Percentiles rank a stretch among this genome's conserved stretches.
Evolutionary conservation across 75 land plant species (phyloP).

Genomic region (Sequoiadendron giganteum): DNA sequence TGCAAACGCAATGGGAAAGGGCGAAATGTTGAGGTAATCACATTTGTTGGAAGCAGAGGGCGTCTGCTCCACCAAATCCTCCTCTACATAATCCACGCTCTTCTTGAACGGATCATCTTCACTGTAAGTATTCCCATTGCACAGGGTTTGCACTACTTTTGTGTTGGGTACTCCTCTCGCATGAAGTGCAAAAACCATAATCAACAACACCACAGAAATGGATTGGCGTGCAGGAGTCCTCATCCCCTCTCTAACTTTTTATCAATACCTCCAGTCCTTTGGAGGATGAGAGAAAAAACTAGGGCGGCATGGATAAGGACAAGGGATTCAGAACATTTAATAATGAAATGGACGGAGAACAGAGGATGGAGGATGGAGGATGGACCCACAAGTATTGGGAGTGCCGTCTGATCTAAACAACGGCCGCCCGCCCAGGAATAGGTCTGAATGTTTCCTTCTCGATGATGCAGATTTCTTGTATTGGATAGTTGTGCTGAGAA

Average conservation of each 20-base stretch:
- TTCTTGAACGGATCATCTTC: constrained; percentile 35
- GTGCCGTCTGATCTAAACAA: too few relatives aligned
- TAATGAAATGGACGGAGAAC: too few relatives aligned
- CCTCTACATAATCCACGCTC: constrained; percentile 34
- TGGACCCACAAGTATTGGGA: too few relatives aligned
- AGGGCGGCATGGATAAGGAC: too few relatives aligned
- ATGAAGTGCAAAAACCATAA: not conserved
- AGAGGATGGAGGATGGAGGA: too few relatives aligned
- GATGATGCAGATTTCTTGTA: too few relatives aligned
- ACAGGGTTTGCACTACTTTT: constrained; percentile 12
- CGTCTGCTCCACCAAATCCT: constrained; percentile 19
- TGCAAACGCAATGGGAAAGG: constrained; percentile 44
- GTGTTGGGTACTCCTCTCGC: constrained; percentile 27
- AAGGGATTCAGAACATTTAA: too few relatives aligned
- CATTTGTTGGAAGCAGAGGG: constrained; percentile 8
- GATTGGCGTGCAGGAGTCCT: constrained; percentile 23
- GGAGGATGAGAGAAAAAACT: too few relatives aligned
- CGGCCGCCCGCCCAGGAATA: too few relatives aligned
- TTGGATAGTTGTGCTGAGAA: too few relatives aligned
- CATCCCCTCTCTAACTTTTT: not conserved
- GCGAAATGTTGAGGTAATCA: constrained; percentile 45
- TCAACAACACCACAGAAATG: not conserved
- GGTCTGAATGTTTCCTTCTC: too few relatives aligned
- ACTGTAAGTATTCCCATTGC: constrained; percentile 31
- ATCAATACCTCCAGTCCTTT: too few relatives aligned